Evolutionary conservation across 257 asterid genomes (phyloP).

Genomic region (Nicotiana knightiana): DNA sequence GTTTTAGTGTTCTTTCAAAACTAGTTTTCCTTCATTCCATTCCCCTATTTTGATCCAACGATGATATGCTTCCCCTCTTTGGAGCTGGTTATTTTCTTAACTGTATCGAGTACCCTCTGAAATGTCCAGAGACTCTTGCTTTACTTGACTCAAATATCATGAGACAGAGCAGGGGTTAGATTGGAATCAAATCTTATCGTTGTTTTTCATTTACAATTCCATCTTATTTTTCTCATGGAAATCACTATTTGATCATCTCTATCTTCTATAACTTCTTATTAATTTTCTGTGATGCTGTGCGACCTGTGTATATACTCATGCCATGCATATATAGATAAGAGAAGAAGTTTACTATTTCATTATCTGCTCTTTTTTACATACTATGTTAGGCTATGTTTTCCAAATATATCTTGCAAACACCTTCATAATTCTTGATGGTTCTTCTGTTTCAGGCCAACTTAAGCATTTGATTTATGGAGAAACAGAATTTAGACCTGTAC

Average conservation of each 20-base stretch:
- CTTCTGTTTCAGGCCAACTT: background rate
- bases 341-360: background rate
- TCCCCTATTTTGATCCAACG: background rate
- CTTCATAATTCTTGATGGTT: background rate
- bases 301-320: background rate
- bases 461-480: conserved; percentile 17
- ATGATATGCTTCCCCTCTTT: background rate
- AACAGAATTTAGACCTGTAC: conserved; percentile 21
- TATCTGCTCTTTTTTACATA: background rate
- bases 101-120: background rate
- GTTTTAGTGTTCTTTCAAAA: background rate
- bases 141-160: background rate
- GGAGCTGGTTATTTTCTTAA: background rate
- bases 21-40: background rate
- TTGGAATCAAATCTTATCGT: background rate
- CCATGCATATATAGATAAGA: background rate
- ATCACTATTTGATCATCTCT: background rate
- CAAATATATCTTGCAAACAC: background rate
- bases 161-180: background rate
- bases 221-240: background rate
- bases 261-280: background rate
- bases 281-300: background rate
- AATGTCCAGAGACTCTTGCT: background rate
- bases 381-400: background rate
- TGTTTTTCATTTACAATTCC: background rate